phyloP scores from a whole-genome alignment of 1,139 yeast species.

The Arxiozyma bovina region DNA sequence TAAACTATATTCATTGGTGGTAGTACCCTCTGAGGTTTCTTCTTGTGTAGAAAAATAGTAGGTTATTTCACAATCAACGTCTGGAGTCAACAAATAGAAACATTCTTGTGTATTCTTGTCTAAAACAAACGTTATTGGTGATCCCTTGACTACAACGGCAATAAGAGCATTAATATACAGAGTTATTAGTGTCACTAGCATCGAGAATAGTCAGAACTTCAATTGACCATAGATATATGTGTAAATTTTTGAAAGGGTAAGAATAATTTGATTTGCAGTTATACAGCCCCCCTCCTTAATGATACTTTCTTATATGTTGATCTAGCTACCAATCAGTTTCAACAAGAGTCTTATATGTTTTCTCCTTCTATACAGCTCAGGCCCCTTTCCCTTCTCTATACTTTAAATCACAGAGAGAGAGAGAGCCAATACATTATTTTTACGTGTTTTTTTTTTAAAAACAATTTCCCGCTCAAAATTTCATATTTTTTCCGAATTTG shows the following conservation, averaged over 20 bases:
- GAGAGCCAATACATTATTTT: background rate
- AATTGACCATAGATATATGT: too few species aligned
- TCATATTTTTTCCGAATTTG: background rate
- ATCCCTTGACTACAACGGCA: constrained; percentile 3
- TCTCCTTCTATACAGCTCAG: background rate
- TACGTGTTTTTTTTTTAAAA: background rate
- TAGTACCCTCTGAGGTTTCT: constrained; percentile 38
- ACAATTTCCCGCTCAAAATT: background rate
- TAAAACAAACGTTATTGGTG: constrained; percentile 67
- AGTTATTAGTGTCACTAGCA: background rate
- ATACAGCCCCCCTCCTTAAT: background rate
- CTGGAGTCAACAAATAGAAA: constrained; percentile 64
- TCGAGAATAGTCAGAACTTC: background rate
- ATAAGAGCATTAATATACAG: background rate
- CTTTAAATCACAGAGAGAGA: background rate
- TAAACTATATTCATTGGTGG: constrained; percentile 50
- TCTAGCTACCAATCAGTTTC: background rate
- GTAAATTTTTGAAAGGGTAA: background rate
- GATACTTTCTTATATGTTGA: background rate
- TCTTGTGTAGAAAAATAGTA: constrained; percentile 89
- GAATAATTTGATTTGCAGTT: background rate
- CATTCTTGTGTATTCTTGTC: constrained; percentile 76
- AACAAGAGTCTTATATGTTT: background rate
- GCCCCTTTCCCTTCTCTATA: background rate
- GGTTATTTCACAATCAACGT: constrained; percentile 55